Evolutionary conservation across 2,329 filamentous ascomycete species (phyloP).

Genomic region (Ascochyta clinopodiicola): DNA sequence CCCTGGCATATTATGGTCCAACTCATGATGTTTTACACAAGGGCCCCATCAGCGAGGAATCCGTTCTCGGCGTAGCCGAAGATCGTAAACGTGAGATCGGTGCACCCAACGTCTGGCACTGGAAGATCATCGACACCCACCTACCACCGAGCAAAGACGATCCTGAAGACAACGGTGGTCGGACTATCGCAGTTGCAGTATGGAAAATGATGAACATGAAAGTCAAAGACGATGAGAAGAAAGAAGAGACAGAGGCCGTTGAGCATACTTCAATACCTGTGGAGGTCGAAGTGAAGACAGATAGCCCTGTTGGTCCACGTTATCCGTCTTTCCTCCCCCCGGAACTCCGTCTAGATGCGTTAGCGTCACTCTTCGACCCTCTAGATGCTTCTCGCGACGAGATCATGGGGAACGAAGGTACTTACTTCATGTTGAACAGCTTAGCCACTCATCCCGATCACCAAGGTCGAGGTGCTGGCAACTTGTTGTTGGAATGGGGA

Average conservation of each 20-base stretch:
- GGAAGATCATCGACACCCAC: conserved; percentile 42
- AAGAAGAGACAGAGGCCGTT: not conserved
- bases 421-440: conserved; percentile 39
- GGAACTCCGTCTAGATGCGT: conserved; percentile 53
- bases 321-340: conserved; percentile 77
- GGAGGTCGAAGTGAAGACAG: conserved; percentile 3
- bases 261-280: conserved; percentile 2
- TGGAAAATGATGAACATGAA: conserved; percentile 34
- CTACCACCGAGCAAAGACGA: conserved; percentile 32
- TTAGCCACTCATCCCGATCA: conserved; percentile 49
- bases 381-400: conserved; percentile 30
- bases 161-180: conserved; percentile 28
- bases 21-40: conserved; percentile 38
- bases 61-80: conserved; percentile 32
- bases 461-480: conserved; percentile 50
- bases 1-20: conserved; percentile 39
- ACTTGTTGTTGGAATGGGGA: conserved; percentile 49
- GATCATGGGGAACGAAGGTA: conserved; percentile 32
- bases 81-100: conserved; percentile 31
- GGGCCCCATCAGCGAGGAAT: conserved; percentile 32
- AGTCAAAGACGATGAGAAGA: not conserved
- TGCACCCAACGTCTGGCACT: conserved; percentile 37
- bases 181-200: conserved; percentile 37
- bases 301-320: not conserved
- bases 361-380: conserved; percentile 34